A percentile compares a stretch with the other conserved stretches of the same genome.
Evolutionary conservation across 805 yeast genomes (phyloP).

Genomic region (Candida maltosa): DNA sequence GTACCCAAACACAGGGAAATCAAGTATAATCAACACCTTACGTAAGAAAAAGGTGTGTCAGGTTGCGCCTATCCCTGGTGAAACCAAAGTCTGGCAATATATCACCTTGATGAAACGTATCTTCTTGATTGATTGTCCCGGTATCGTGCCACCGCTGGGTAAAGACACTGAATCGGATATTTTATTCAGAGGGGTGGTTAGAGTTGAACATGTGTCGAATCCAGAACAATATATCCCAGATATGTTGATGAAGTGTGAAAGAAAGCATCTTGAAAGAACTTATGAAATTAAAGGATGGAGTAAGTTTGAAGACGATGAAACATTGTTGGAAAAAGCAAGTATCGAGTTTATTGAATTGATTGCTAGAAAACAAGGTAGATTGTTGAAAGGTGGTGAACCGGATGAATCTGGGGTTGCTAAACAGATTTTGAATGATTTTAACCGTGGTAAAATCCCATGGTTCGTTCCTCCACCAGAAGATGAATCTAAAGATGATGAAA

Average conservation of each 20-base stretch:
- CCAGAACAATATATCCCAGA: slow-evolving; percentile 96
- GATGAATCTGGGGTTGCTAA: slow-evolving; percentile 93
- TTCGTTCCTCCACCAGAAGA: slow-evolving; percentile 90
- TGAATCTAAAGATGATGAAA: slow-evolving; percentile 49
- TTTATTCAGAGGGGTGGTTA: slow-evolving; percentile 92
- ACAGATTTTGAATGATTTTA: slow-evolving; percentile 87
- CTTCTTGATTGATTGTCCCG: slow-evolving; percentile 96
- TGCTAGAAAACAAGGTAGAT: slow-evolving; percentile 90
- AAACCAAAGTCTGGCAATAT: slow-evolving; percentile 98
- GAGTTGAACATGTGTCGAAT: slow-evolving; percentile 94
- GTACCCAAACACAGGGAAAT: slow-evolving; percentile 97
- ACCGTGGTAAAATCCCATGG: slow-evolving; percentile 98
- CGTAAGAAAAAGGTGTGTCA: slow-evolving; percentile 93
- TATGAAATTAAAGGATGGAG: slow-evolving; percentile 92
- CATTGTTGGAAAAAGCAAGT: slow-evolving; percentile 46
- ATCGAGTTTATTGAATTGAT: slow-evolving; percentile 80
- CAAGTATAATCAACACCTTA: slow-evolving; percentile 90
- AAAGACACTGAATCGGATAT: slow-evolving; percentile 91
- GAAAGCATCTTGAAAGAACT: slow-evolving; percentile 89
- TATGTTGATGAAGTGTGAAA: slow-evolving; percentile 77
- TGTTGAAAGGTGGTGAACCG: slow-evolving; percentile 96
- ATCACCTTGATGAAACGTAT: slow-evolving; percentile 95
- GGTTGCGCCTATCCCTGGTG: slow-evolving; percentile 99
- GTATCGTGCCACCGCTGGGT: slow-evolving; percentile 93
- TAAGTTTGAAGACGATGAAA: slow-evolving; percentile 37